Base-by-base conservation (phyloP, 73 alveolate genomes). In the Breviolum minutum region DNA sequence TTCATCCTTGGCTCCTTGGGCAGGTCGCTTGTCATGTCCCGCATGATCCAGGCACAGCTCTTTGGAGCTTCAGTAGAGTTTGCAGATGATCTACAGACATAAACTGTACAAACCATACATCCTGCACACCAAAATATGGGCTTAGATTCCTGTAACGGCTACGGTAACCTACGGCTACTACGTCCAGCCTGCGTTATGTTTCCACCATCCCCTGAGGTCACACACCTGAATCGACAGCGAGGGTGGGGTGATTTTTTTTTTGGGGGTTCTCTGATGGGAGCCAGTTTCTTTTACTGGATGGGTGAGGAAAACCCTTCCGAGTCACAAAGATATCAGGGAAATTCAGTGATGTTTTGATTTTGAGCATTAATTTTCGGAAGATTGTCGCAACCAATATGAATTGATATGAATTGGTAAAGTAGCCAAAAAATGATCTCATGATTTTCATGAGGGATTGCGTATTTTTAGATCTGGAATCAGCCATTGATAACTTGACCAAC, bases 151-250 rank as follows among this genome's bases (percentile, higher is more conserved):
- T 40, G n/a, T n/a, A n/a, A n/a, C n/a, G n/a, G n/a, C n/a, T n/a
- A n/a, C n/a, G n/a, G n/a, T n/a, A n/a, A n/a, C n/a, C n/a, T n/a
- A n/a, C n/a, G n/a, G n/a, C n/a, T n/a, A n/a, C n/a, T n/a, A n/a
- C n/a, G n/a, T n/a, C n/a, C n/a, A n/a, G n/a, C n/a, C n/a, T n/a
- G n/a, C n/a, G n/a, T n/a, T n/a, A n/a, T n/a, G n/a, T n/a, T n/a
- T n/a, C n/a, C n/a, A n/a, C n/a, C n/a, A n/a, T n/a, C n/a, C 54
- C 54, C 54, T 3, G 54, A 71, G 81, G 81, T 71, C 81, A 20
- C 81, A 71, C 81, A n/a, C 81, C 10, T 71, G 81, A 71, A 71
- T 71, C 81, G 81, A 16, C 54, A 40, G 54, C 81, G 81, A 71
- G 81, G 81, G 81, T 71, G 26, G 32, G 81, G 81, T 12, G 81